These are phyloP conservation scores for Phycomyces nitens DNA, from an alignment of 192 early-diverging fungal genomes.

Conservation along the genomic window DNA sequence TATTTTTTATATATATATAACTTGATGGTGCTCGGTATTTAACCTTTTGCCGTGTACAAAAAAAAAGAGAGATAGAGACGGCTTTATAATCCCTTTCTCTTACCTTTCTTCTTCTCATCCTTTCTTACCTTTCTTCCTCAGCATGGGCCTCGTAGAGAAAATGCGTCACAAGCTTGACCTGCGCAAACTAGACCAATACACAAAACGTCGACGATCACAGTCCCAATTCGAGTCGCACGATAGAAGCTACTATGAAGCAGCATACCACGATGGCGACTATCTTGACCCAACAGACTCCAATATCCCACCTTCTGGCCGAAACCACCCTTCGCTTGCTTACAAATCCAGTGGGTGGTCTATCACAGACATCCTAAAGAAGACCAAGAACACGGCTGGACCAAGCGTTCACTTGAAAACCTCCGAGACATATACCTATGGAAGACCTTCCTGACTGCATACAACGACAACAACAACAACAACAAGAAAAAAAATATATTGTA, in stretches of 20 bases:
- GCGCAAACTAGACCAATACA: conserved; percentile 29
- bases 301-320: neutral
- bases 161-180: conserved; percentile 17
- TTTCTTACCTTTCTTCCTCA: neutral
- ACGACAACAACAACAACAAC: no score
- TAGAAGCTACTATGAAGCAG: conserved; percentile 19
- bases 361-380: conserved; percentile 10
- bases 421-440: conserved; percentile 9
- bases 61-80: no score
- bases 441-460: neutral
- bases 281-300: conserved; percentile 4
- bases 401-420: neutral
- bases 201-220: conserved; percentile 29
- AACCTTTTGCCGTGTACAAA: no score
- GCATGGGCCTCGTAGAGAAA: conserved; percentile 34
- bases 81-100: no score
- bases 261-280: conserved; percentile 30
- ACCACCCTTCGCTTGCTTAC: neutral
- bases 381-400: neutral
- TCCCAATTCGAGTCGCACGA: conserved; percentile 24
- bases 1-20: no score
- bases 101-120: no score
- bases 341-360: conserved; percentile 8
- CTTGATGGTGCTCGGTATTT: no score
- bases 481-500: no score